These are phyloP conservation scores for Closterium sp. DNA, from an alignment of 139 green algal genomes.

Conservation along the genomic window DNA sequence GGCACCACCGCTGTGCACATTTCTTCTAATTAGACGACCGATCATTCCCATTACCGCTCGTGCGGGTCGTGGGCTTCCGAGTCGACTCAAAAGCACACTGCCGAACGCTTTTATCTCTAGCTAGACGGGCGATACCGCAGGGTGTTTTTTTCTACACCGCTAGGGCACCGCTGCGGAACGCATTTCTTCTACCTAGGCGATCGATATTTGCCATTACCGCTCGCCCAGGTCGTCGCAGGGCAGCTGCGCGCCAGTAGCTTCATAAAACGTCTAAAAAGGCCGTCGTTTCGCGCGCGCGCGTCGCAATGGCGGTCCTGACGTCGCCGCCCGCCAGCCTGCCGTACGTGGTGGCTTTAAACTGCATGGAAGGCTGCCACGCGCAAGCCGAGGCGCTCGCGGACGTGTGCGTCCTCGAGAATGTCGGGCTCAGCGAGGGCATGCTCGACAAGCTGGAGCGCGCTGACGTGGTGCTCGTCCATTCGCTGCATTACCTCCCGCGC, in stretches of 20 bases:
- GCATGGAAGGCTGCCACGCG: constrained; percentile 26
- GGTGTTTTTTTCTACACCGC: too few species aligned
- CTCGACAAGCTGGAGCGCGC: constrained; percentile 23
- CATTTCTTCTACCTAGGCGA: too few species aligned
- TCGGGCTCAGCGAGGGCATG: constrained; percentile 25
- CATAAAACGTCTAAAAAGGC: neutral
- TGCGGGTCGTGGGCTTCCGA: too few species aligned
- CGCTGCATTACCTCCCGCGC: constrained; percentile 36
- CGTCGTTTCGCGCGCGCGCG: too few species aligned
- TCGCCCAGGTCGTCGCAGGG: neutral
- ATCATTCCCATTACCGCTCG: too few species aligned
- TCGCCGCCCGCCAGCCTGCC: neutral
- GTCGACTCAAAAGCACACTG: too few species aligned
- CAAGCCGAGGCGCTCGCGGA: constrained; percentile 27
- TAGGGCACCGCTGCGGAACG: too few species aligned
- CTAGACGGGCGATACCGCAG: too few species aligned
- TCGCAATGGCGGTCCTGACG: neutral
- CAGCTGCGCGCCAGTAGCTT: neutral
- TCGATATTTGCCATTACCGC: neutral
- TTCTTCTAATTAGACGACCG: too few species aligned
- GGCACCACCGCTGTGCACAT: too few species aligned
- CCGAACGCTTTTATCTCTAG: too few species aligned
- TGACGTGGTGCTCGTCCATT: constrained; percentile 35
- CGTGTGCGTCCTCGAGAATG: constrained; percentile 22
- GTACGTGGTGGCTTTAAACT: constrained; percentile 27